Base-by-base conservation (phyloP, 2,329 filamentous ascomycete genomes). In the Grosmannia huntii region DNA sequence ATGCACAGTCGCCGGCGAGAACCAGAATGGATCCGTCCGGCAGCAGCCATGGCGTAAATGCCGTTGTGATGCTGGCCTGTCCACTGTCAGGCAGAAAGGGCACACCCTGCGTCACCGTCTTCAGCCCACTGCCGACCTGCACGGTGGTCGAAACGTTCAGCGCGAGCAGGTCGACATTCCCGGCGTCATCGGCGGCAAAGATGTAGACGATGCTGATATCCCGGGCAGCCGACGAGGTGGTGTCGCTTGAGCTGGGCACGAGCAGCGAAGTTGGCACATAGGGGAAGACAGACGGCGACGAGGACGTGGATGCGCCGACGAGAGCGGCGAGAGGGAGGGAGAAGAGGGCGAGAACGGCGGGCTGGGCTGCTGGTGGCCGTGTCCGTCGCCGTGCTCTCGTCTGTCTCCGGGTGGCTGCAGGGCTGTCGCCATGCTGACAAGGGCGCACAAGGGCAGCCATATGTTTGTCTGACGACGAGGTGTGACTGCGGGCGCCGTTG, bases 241-340 rank as follows among this genome's bases (percentile, higher is more conserved):
- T 61, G 56, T 73, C 69, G 61, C 79, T 75, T 57, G 75, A 69
- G 59, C 71, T 67, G 7, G 79, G 75, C 52, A 83, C 76, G 59
- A 92, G 79, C 56, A 95, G 78, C 33, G 81, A 83, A 0, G 90
- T 90, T 3, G 89, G 87, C 58, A 85, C 84, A 73, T 95, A 95
- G 28, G 89, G 90, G 56, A 90, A 77, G 54, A 69, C 69, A 65
- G 76, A 73, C 56, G 76, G 74, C 7, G 60, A 44, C 5, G 70
- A 65, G 44, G 67, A 62, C 44, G 65, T 27, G 36, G 53, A 36
- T 11, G 51, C 21, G 61, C 38, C 21, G 49, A 33, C 25, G 7
- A n/a, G n/a, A 19, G 41, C 36, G 46, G 38, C 51, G 12, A 53
- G 23, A 5, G 50, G 21, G 4, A 55, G 53, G 33, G 60, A 55